Conservation (phyloP, 768 basidiomycete genomes). For the Suillus variegatus region DNA sequence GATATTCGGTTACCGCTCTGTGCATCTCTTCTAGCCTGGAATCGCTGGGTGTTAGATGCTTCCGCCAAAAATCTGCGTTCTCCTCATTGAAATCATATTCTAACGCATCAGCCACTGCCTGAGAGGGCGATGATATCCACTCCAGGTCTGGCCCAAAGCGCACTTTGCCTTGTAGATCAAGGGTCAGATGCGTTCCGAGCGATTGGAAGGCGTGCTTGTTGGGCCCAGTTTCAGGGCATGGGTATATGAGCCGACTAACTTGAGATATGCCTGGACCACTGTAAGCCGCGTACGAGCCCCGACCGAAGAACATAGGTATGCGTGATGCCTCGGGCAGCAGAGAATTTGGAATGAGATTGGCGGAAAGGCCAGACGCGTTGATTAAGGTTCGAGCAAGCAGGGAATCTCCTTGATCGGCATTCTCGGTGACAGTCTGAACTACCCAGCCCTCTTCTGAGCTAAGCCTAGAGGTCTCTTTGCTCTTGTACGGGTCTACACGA, state of each 20-base stretch:
- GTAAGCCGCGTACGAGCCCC: conserved; percentile 89
- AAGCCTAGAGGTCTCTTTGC: conserved; percentile 26
- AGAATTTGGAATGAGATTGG: conserved; percentile 69
- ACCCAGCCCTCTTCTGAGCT: conserved; percentile 76
- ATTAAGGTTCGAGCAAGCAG: conserved; percentile 76
- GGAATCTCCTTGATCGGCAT: conserved; percentile 53
- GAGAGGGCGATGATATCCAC: conserved; percentile 65
- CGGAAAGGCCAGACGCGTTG: conserved; percentile 80
- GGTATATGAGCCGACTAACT: conserved; percentile 84
- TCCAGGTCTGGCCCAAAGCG: conserved; percentile 94
- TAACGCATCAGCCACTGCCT: conserved; percentile 7
- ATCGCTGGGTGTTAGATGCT: conserved; percentile 63
- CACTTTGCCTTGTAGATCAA: conserved; percentile 83
- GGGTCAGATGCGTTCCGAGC: conserved; percentile 88
- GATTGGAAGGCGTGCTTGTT: conserved; percentile 72
- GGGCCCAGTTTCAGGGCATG: conserved; percentile 71
- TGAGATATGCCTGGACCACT: conserved; percentile 70
- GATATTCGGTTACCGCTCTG: conserved; percentile 67
- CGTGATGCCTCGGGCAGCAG: conserved; percentile 56
- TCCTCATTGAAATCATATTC: conserved; percentile 37
- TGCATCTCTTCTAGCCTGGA: conserved; percentile 66
- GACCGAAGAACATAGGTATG: conserved; percentile 78
- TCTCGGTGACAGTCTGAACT: conserved; percentile 72
- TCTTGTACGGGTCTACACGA: conserved; percentile 69
- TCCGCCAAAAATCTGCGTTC: conserved; percentile 76